Evolutionary conservation across 208 protist genomes (phyloP).

Genomic region (Wallacemonas sp.): DNA sequence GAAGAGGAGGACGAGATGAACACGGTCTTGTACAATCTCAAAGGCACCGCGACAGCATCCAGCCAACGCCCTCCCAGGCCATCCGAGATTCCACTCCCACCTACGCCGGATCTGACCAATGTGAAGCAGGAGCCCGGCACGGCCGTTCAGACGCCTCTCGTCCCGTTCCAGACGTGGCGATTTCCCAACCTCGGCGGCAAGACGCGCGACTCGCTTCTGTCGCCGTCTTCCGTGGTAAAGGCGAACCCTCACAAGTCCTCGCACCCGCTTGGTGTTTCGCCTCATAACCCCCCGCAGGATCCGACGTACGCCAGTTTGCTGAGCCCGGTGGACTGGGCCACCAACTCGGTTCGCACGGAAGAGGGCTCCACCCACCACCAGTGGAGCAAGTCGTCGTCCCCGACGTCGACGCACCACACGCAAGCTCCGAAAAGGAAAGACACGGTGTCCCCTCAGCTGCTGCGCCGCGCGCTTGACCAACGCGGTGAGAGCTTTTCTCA

Average conservation of each 20-base stretch:
- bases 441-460: background rate
- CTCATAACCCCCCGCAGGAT: background rate
- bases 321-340: slow-evolving; percentile 6
- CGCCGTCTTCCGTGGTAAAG: background rate
- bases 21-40: slow-evolving; percentile 7
- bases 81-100: slow-evolving; percentile 6
- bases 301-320: background rate
- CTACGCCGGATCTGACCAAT: background rate
- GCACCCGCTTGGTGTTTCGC: background rate
- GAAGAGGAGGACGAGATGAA: slow-evolving; percentile 28
- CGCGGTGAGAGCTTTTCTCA: background rate
- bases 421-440: background rate
- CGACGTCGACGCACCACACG: background rate
- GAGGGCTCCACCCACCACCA: background rate
- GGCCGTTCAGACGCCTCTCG: background rate
- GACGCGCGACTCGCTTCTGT: background rate
- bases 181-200: slow-evolving; percentile 37
- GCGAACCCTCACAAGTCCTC: background rate
- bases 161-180: slow-evolving; percentile 42
- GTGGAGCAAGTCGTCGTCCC: slow-evolving; percentile 6
- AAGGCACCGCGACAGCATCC: background rate
- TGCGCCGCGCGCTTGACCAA: background rate
- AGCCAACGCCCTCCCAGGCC: background rate
- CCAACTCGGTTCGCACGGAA: background rate
- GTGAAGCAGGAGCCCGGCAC: background rate